Conservation (phyloP, 495 filamentous ascomycete species). For the Immersiella caudata region DNA sequence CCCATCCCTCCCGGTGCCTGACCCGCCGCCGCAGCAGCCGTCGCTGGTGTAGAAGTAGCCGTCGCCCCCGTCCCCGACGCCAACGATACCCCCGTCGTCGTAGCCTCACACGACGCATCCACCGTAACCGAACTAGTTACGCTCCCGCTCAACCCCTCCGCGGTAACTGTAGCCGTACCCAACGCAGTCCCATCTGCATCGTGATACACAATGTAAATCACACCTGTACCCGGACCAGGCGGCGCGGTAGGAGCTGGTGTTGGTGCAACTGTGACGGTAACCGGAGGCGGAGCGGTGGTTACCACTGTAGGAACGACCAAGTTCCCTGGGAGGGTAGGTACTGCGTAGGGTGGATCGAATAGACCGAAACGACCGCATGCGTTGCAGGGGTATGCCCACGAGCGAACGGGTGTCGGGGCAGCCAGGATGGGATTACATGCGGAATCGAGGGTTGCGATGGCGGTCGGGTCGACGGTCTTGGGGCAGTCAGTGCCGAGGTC, state of each 20-base stretch:
- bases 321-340: constrained; percentile 31
- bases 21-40: too few relatives aligned
- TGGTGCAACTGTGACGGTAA: background rate
- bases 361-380: constrained; percentile 38
- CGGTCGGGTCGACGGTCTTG: constrained; percentile 24
- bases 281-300: constrained; percentile 2
- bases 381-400: constrained; percentile 37
- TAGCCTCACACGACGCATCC: background rate
- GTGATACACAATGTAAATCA: constrained; percentile 1
- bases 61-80: background rate
- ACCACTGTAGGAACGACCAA: constrained; percentile 27
- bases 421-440: constrained; percentile 37
- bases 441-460: constrained; percentile 33
- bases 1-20: too few relatives aligned
- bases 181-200: background rate
- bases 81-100: background rate
- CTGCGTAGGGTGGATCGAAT: constrained; percentile 40
- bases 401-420: constrained; percentile 29
- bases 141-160: background rate
- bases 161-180: background rate
- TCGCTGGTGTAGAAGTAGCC: background rate
- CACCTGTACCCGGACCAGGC: background rate
- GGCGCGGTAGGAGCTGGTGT: background rate
- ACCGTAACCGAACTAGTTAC: background rate
- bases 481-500: constrained; percentile 41